Evolutionary conservation across 2,329 filamentous ascomycete genomes (phyloP), one percentile per base, ranked within the genome.

Genomic region (Gaeumannomyces tritici): DNA sequence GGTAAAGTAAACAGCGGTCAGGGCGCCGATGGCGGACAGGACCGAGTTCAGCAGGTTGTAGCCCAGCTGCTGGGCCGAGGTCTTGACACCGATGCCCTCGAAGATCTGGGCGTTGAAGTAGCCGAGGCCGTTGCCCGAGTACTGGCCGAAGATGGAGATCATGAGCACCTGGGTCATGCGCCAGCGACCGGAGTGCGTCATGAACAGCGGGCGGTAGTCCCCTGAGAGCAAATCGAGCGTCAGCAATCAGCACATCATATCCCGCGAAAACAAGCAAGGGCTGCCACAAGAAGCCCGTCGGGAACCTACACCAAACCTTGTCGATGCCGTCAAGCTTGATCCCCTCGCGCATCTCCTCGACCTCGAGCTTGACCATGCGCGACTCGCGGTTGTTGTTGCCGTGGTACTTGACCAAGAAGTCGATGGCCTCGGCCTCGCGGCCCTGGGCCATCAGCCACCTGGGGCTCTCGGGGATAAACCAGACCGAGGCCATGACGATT

Each of bases 101-200:
- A 78, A 80, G 66, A 81, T 80, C 51, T 73, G 74, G 9, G 79
- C 73, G 69, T 80, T 80, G 70, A 80, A 81, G 71, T 81, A 81
- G 18, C 78, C 77, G 8, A 81, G 74, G 61, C 78, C 78, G 63
- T 80, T 80, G 26, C 79, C 79, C 0, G 79, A 80, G 70, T 79
- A 81, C 67, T 81, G 78, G 21, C 78, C 79, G 62, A 81, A 81
- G 64, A 80, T 72, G 57, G 78, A 78, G 65, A 81, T 80, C 77
- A 80, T 79, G 65, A 80, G 65, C 55, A 80, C 78, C 64, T 80
- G 78, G 5, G 73, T 71, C 62, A 79, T 76, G 28, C 79, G 73
- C 78, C 78, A 80, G 61, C 79, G 77, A 56, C 77, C 78, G 59
- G 71, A 76, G 70, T 79, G 77, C 12, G 74, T 73, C 5, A 72